A percentile compares a stretch with the other conserved stretches of the same genome.
These are phyloP conservation scores for Mortierella sp. DNA, from an alignment of 371 early-diverging fungal genomes.

Conservation along the genomic window DNA sequence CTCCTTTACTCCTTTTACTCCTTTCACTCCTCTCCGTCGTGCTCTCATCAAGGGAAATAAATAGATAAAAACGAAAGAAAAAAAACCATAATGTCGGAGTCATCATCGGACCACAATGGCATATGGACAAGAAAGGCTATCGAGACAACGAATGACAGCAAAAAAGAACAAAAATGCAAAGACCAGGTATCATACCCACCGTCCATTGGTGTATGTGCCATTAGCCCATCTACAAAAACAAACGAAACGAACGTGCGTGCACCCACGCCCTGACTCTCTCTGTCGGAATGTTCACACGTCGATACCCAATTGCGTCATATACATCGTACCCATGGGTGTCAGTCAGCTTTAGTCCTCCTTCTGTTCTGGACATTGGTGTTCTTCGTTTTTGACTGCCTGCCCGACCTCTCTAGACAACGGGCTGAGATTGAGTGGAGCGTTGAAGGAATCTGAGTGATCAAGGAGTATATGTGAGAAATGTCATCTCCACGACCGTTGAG, in stretches of 20 bases:
- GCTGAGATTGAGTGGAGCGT: background rate
- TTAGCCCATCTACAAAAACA: background rate
- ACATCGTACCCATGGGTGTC: background rate
- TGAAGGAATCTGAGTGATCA: too few species aligned
- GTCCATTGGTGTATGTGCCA: background rate
- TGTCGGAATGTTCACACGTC: slow-evolving; percentile 4
- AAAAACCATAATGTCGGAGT: background rate
- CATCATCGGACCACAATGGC: background rate
- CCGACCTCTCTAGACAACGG: background rate
- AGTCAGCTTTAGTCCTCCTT: background rate
- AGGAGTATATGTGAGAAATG: background rate
- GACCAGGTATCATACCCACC: background rate
- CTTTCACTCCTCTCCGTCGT: background rate
- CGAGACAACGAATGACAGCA: slow-evolving; percentile 1
- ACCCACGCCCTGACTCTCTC: background rate
- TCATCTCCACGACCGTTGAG: background rate
- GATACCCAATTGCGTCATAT: background rate
- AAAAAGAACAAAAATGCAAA: background rate
- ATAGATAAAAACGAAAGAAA: background rate
- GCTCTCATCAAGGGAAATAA: background rate
- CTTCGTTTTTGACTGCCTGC: background rate
- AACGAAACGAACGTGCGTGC: slow-evolving; percentile 8
- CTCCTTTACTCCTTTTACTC: background rate
- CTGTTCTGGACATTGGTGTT: background rate
- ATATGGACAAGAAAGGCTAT: slow-evolving; percentile 14